Evolutionary conservation across 306 rosid genomes (phyloP).

Genomic region (Astragalus glycyphyllos): DNA sequence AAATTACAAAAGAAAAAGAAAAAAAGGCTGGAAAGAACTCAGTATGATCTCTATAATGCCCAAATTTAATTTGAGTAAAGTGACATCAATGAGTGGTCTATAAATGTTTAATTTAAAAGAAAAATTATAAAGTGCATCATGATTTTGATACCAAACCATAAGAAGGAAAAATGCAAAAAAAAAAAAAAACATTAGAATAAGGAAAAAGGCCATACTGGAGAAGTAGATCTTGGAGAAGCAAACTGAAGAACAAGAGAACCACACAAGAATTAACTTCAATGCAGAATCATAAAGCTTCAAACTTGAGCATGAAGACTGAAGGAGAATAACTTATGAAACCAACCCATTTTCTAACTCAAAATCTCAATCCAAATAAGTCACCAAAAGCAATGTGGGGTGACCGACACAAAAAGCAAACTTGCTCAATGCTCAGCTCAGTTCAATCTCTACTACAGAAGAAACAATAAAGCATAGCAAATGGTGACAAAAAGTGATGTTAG

Average conservation of each 20-base stretch:
- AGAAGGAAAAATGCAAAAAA: slow-evolving; percentile 34
- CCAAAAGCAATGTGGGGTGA: slow-evolving; percentile 27
- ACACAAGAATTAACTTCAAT: slow-evolving; percentile 52
- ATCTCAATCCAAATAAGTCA: slow-evolving; percentile 38
- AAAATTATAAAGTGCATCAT: slow-evolving; percentile 45
- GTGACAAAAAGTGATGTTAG: slow-evolving; percentile 42
- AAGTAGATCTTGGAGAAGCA: slow-evolving; percentile 83
- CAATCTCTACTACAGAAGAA: slow-evolving; percentile 37
- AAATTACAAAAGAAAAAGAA: slow-evolving; percentile 29
- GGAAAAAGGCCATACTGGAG: slow-evolving; percentile 74
- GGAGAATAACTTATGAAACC: slow-evolving; percentile 44
- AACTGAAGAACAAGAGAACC: slow-evolving; percentile 52
- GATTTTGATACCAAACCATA: slow-evolving; percentile 58
- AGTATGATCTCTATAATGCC: slow-evolving; percentile 48
- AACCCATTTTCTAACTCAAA: slow-evolving; percentile 43
- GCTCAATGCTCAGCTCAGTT: not conserved
- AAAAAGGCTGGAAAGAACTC: slow-evolving; percentile 35
- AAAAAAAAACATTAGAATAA: slow-evolving; percentile 3
- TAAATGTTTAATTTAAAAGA: slow-evolving; percentile 29
- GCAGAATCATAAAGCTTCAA: slow-evolving; percentile 62
- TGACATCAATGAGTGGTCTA: slow-evolving; percentile 38
- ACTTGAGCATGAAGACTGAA: slow-evolving; percentile 56
- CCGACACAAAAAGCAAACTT: slow-evolving; percentile 23
- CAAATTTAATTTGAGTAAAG: slow-evolving; percentile 55
- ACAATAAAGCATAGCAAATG: slow-evolving; percentile 33